Evolutionary conservation across 306 rosid genomes (phyloP), one percentile per base, ranked within the genome.

Genomic region (Sophora flavescens): DNA sequence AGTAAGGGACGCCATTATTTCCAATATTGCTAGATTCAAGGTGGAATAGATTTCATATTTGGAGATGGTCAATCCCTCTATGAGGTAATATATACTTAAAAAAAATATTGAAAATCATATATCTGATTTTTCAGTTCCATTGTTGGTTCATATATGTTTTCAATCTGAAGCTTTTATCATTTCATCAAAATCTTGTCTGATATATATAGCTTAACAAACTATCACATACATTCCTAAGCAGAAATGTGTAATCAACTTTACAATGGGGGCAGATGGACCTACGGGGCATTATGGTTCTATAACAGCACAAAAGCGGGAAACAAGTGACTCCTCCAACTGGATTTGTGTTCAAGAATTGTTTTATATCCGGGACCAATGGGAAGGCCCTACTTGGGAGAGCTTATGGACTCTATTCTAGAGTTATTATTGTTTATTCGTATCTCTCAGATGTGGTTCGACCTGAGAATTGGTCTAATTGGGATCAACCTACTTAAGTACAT

Each of bases 11-110:
- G 77, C 35, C 89, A 86, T 80, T 84, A 68, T 22, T 86, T 48
- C 70, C 0, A 45, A 2, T 0, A 74, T 0, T 77, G 84, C 54
- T 78, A 83, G 48, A 77, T 86, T 28, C 74, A 86, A 74, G 87
- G 89, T 26, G 75, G 30, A 2, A 8, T 45, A 0, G 89, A 86
- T 66, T 78, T 86, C 66, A 80, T 80, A 14, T 83, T 81, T 74
- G 89, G 87, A 18, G 41, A 32, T 6, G 87, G 80, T 22, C 86
- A 75, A 36, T 82, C 89, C 7, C 57, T 85, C 3, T 84, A 72
- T 41, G 74, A 76, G 88, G 85, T 84, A 61, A 14, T 28, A 1
- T 9, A 22, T 22, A 22, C 22, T 22, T 22, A 22, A 22, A 22
- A 22, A 22, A 22, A 22, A 22, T 0, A 22, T 22, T 22, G 1